A percentile compares a stretch with the other conserved stretches of the same genome.
phyloP scores from a whole-genome alignment of 208 protist genomes.

The Giardia duodenalis region DNA sequence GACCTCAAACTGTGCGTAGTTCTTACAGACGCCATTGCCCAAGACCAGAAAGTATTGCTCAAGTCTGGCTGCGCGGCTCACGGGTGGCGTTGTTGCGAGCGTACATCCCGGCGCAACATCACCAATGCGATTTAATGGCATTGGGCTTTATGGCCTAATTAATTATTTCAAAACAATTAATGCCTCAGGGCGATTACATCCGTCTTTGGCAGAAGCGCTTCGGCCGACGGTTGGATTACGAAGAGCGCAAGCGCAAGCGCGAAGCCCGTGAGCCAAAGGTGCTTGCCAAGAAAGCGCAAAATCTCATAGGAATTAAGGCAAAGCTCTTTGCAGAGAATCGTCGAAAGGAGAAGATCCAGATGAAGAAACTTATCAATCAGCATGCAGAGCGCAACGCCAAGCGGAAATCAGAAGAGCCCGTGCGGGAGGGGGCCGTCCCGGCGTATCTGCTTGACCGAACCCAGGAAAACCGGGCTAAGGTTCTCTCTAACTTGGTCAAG shows the following conservation, averaged over 20 bases:
- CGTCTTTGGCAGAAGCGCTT: constrained; percentile 87
- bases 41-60: background rate
- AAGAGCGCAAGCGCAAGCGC: constrained; percentile 84
- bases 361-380: constrained; percentile 91
- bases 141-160: too few relatives aligned
- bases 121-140: too few relatives aligned
- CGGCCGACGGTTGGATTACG: constrained; percentile 84
- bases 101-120: too few relatives aligned
- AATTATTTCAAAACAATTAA: too few relatives aligned
- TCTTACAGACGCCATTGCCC: background rate
- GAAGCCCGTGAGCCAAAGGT: constrained; percentile 79
- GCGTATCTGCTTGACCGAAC: constrained; percentile 94
- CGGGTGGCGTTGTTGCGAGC: background rate
- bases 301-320: constrained; percentile 82
- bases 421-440: constrained; percentile 78
- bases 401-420: constrained; percentile 59
- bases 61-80: background rate
- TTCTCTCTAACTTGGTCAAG: constrained; percentile 97
- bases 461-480: constrained; percentile 78
- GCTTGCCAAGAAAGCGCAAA: constrained; percentile 70
- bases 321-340: constrained; percentile 91
- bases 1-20: background rate
- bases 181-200: constrained; percentile 97
- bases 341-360: constrained; percentile 93
- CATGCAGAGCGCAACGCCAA: constrained; percentile 80